Percentiles rank a stretch among this genome's conserved stretches.
Evolutionary conservation across 1,284 basidiomycete genomes (phyloP).

Genomic region (Uromyces viciae-fabae): DNA sequence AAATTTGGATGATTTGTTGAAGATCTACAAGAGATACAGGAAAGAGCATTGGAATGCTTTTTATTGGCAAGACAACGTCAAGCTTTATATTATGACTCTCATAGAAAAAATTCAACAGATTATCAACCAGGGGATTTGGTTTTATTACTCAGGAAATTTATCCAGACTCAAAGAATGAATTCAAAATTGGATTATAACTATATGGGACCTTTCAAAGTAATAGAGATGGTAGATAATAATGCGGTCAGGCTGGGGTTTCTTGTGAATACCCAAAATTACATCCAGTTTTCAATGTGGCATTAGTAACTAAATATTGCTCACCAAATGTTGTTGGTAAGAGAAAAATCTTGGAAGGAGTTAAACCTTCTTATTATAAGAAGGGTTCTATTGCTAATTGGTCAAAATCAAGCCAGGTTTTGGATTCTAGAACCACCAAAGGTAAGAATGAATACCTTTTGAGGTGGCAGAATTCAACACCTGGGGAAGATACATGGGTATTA

Average conservation of each 20-base stretch:
- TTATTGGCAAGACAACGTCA: neutral
- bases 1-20: neutral
- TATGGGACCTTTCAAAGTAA: neutral
- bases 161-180: neutral
- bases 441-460: neutral
- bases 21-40: neutral
- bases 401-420: neutral
- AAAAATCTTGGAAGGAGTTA: neutral
- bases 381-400: neutral
- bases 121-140: neutral
- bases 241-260: neutral
- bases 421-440: neutral
- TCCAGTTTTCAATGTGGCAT: constrained; percentile 6
- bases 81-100: neutral
- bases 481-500: neutral
- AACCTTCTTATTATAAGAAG: neutral
- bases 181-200: neutral
- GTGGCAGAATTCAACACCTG: neutral
- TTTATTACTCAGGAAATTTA: neutral
- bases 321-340: neutral
- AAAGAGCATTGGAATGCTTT: neutral
- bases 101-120: neutral
- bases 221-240: neutral
- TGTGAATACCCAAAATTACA: neutral
- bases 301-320: neutral